phyloP scores from a whole-genome alignment of 257 asterid species.

The Verbena officinalis region DNA sequence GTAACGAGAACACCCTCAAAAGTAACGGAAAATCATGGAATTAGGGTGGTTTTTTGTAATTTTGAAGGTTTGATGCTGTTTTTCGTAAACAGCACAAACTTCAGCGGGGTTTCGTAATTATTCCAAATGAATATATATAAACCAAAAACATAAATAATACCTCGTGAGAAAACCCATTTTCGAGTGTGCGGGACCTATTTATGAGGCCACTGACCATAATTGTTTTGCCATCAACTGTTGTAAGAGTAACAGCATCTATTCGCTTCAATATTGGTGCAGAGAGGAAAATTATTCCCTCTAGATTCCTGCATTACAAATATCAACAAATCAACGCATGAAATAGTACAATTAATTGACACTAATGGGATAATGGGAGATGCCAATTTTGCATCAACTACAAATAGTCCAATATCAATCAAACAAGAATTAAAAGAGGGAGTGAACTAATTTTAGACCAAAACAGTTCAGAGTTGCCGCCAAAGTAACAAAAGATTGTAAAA shows the following conservation, averaged over 20 bases:
- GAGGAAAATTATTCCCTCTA: slow-evolving; percentile 45
- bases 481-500: slow-evolving; percentile 1
- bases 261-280: slow-evolving; percentile 64
- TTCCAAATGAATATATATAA: not conserved
- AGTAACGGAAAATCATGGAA: too few relatives aligned
- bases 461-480: slow-evolving; percentile 3
- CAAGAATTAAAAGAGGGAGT: slow-evolving; percentile 19
- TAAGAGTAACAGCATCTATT: slow-evolving; percentile 57
- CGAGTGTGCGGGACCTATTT: slow-evolving; percentile 51
- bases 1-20: too few relatives aligned
- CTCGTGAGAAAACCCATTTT: slow-evolving; percentile 67
- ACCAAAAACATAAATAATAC: slow-evolving; percentile 31
- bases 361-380: slow-evolving; percentile 3
- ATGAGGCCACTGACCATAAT: slow-evolving; percentile 55
- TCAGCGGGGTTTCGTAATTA: too few relatives aligned
- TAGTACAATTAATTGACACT: slow-evolving; percentile 12
- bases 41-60: too few relatives aligned
- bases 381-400: not conserved
- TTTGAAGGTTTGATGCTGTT: too few relatives aligned
- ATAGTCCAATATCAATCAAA: slow-evolving; percentile 6
- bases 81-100: too few relatives aligned
- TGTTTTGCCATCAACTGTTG: slow-evolving; percentile 62
- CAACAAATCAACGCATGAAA: slow-evolving; percentile 11
- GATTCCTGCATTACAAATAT: slow-evolving; percentile 43
- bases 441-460: slow-evolving; percentile 3